phyloP scores from a whole-genome alignment of 1,284 basidiomycete species.

The Grifola frondosa region DNA sequence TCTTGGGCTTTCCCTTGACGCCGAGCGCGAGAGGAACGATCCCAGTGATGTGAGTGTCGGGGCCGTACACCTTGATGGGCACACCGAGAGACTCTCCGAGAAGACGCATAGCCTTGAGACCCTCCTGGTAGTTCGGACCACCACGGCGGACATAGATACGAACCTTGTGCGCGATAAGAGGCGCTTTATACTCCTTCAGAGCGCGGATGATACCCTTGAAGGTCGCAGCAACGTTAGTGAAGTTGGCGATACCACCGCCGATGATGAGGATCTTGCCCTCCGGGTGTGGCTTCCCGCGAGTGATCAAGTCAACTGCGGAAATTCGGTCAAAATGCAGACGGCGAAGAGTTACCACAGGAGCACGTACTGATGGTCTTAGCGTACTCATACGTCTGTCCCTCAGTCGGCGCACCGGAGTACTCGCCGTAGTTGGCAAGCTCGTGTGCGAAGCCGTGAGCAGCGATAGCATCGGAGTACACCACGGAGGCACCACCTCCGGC shows the following conservation, averaged over 20 bases:
- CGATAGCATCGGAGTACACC: conserved; percentile 94
- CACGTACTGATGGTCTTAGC: conserved; percentile 92
- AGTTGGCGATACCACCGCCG: conserved; percentile 99
- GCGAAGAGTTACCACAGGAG: background rate
- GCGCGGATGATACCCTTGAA: conserved; percentile 99
- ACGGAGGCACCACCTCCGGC: conserved; percentile 85
- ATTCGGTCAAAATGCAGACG: background rate
- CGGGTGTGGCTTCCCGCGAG: conserved; percentile 79
- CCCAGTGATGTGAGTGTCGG: conserved; percentile 98
- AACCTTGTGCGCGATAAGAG: conserved; percentile 82
- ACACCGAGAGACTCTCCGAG: conserved; percentile 98
- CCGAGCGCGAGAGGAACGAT: conserved; percentile 98
- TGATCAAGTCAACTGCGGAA: conserved; percentile 83
- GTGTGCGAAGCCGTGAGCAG: conserved; percentile 93
- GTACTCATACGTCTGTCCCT: conserved; percentile 99
- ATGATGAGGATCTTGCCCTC: conserved; percentile 99
- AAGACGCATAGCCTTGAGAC: conserved; percentile 97
- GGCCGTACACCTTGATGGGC: conserved; percentile 95
- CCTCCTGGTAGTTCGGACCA: conserved; percentile 99
- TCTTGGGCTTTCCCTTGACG: conserved; percentile 52
- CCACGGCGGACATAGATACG: conserved; percentile 97
- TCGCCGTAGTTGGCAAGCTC: conserved; percentile 99
- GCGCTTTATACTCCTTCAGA: conserved; percentile 90
- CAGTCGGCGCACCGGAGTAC: conserved; percentile 98
- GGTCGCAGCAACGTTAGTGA: conserved; percentile 98